Evolutionary conservation across 345 rosid genomes (phyloP).

Genomic region (Rubroshorea leprosula): DNA sequence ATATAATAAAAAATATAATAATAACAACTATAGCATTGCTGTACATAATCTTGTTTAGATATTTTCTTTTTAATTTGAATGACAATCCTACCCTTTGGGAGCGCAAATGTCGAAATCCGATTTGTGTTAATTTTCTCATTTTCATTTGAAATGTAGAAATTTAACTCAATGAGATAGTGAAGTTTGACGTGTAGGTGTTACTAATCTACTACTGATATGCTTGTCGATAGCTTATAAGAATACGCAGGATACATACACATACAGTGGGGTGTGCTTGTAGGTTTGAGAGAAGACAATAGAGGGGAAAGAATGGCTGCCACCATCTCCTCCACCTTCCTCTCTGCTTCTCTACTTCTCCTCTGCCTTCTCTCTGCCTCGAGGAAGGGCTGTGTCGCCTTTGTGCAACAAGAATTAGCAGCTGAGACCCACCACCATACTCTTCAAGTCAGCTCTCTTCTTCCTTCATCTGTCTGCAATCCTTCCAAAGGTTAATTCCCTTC

Average conservation of each 20-base stretch:
- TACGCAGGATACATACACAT: too few species aligned
- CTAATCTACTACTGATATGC: background rate
- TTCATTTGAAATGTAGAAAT: too few species aligned
- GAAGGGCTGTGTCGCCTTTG: constrained; percentile 27
- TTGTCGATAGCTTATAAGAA: background rate
- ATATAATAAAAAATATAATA: too few species aligned
- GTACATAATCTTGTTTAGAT: too few species aligned
- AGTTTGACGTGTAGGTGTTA: constrained; percentile 21
- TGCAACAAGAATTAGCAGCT: constrained; percentile 17
- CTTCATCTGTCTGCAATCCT: constrained; percentile 46
- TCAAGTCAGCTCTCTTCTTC: constrained; percentile 46
- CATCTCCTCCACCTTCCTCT: constrained; percentile 10
- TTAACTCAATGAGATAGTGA: background rate
- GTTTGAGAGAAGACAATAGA: background rate
- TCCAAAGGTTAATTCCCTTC: constrained; percentile 31
- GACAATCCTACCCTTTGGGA: background rate
- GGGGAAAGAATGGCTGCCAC: constrained; percentile 11
- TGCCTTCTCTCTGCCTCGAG: constrained; percentile 18
- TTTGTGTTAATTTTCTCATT: too few species aligned
- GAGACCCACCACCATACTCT: constrained; percentile 24
- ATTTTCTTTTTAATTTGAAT: too few species aligned
- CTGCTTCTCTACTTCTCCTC: constrained; percentile 20
- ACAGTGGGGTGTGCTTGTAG: background rate
- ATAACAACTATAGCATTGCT: too few species aligned
- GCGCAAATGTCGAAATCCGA: background rate